Percentiles rank a stretch among this genome's conserved stretches.
These are phyloP conservation scores for Trichoderma koningii DNA, from an alignment of 2,329 filamentous ascomycete species.

Conservation along the genomic window DNA sequence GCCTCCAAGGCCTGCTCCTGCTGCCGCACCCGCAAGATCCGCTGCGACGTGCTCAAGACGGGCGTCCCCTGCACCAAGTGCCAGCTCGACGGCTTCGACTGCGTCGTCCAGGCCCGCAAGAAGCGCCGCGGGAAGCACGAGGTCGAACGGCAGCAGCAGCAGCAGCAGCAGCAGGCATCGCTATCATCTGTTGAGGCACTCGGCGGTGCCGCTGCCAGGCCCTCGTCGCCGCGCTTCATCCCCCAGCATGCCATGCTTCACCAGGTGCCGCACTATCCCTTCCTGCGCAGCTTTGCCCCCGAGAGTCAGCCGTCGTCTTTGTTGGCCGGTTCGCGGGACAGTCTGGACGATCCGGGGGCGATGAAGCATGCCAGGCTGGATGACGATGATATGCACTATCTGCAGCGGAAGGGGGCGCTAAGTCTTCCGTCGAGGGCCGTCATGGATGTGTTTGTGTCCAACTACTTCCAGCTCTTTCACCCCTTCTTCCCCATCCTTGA, in stretches of 20 bases:
- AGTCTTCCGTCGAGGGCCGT: conserved; percentile 27
- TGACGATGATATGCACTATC: conserved; percentile 29
- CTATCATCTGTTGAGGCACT: too few relatives aligned
- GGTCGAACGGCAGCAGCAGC: not conserved
- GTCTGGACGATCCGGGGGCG: not conserved
- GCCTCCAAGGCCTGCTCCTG: conserved; percentile 34
- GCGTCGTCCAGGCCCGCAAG: conserved; percentile 30
- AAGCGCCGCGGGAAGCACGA: conserved; percentile 24
- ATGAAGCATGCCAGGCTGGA: conserved; percentile 9
- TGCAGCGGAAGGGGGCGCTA: conserved; percentile 29
- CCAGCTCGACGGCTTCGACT: conserved; percentile 29
- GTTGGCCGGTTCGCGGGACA: not conserved
- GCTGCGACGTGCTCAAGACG: conserved; percentile 35
- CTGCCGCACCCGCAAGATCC: conserved; percentile 33
- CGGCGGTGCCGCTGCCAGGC: not conserved
- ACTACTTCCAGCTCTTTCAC: conserved; percentile 31
- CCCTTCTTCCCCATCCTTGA: conserved; percentile 32
- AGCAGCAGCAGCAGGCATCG: too few relatives aligned
- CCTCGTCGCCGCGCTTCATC: not conserved
- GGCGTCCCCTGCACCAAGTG: conserved; percentile 38
- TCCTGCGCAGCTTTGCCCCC: conserved; percentile 27
- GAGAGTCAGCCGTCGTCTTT: conserved; percentile 15
- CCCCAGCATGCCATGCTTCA: conserved; percentile 20
- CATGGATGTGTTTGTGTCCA: conserved; percentile 29
- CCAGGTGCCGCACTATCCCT: conserved; percentile 27